Evolutionary conservation across 2,329 filamentous ascomycete genomes (phyloP).

Genomic region (Chrysoporthe puriensis): DNA sequence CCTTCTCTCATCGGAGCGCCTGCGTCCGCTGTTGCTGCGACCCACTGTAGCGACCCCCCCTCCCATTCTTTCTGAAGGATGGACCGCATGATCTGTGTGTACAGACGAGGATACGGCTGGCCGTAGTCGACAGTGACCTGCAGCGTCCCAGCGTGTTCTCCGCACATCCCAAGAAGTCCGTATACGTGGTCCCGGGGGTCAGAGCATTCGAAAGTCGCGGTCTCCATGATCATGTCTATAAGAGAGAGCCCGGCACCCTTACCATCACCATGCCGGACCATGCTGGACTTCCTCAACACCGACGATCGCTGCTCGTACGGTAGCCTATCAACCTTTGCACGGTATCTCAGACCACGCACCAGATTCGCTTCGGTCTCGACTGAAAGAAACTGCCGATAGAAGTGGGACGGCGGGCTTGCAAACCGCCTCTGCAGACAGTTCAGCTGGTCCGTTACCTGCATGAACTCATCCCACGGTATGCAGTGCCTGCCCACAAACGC

Average conservation of each 20-base stretch:
- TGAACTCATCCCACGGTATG: neutral
- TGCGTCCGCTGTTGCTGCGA: neutral
- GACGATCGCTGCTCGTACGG: neutral
- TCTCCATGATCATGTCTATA: conserved; percentile 27
- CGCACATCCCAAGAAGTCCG: conserved; percentile 28
- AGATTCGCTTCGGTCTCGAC: neutral
- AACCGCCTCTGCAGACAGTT: neutral
- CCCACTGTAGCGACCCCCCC: neutral
- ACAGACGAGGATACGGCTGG: neutral
- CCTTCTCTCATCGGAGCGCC: neutral
- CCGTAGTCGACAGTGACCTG: neutral
- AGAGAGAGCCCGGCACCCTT: neutral
- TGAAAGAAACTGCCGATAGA: neutral
- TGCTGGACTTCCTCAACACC: neutral
- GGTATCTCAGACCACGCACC: neutral
- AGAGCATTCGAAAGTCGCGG: conserved; percentile 19
- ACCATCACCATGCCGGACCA: neutral
- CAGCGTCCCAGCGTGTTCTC: neutral
- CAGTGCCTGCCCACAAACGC: neutral
- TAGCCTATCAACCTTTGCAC: neutral
- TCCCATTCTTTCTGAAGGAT: neutral
- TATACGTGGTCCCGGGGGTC: conserved; percentile 32
- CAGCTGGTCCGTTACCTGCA: neutral
- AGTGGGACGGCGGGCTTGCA: neutral
- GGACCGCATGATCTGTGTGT: neutral